Evolutionary conservation across 2,329 filamentous ascomycete genomes (phyloP), one percentile per base, ranked within the genome.

Genomic region (Sporothrix pallida): DNA sequence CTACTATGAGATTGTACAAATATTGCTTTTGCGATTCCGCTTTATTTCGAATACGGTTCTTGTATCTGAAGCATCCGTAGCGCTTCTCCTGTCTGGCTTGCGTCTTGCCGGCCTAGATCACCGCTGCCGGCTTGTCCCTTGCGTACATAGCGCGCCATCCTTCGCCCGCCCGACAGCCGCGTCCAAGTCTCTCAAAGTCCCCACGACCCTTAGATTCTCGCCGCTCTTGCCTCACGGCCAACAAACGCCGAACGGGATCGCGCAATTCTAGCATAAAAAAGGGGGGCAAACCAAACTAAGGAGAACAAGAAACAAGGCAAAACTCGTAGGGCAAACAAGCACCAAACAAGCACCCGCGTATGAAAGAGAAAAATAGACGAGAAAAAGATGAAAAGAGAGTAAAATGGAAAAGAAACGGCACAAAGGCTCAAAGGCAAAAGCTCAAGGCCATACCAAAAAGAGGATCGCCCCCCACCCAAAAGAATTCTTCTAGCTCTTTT

Each of bases 181-280:
- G 23, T 2, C 20, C n/a, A 56, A 2, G 20, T 26, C 52, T 26
- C 23, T 37, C 2, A 37, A 37, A 37, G 31, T 37, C 31, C 5
- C 31, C 31, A 12, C 52, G 52, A 10, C 8, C 52, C 20, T 54
- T 48, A 0, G 17, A 54, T 20, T n/a, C 13, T 52, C 20, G 65
- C 65, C 46, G 17, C 15, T 46, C 26, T 67, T 68, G 46, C 46
- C 67, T 69, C 8, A n/a, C 37, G n/a, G 31, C 68, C 68, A 70
- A 37, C 46, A 8, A 31, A 26, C 65, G 65, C 52, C 52, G 68
- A 48, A n/a, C 68, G n/a, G 48, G 68, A 70, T 70, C 52, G 68
- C 68, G 68, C 68, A 58, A 70, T 70, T n/a, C 68, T 70, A 15
- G 46, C 46, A 68, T 37, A 37, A 37, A 37, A 37, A 37, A n/a